A percentile compares a stretch with the other conserved stretches of the same genome.
These are phyloP conservation scores for Teunomyces panamensis DNA, from an alignment of 805 yeast genomes.

Conservation along the genomic window DNA sequence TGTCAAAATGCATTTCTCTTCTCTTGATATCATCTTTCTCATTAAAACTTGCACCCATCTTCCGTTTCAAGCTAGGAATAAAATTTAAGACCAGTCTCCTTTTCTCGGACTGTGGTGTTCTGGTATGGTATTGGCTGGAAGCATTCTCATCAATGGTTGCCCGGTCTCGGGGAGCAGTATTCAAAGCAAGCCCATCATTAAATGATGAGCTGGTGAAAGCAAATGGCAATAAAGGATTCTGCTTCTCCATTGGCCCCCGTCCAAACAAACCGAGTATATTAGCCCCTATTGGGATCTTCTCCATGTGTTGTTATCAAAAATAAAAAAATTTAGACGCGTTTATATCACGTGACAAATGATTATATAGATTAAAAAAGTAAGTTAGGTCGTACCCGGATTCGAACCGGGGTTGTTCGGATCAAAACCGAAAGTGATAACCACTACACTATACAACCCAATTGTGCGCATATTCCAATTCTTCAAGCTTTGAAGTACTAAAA, in stretches of 20 bases:
- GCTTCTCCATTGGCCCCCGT: constrained; percentile 19
- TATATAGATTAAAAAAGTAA: not conserved
- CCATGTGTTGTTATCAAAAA: not conserved
- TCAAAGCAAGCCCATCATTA: constrained; percentile 29
- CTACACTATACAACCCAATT: constrained; percentile 59
- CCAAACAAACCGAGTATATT: not conserved
- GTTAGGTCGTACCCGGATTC: constrained; percentile 79
- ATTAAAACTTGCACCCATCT: constrained; percentile 43
- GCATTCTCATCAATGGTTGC: constrained; percentile 43
- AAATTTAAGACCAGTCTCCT: constrained; percentile 18
- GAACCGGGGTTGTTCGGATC: constrained; percentile 83
- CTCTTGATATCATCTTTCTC: constrained; percentile 41
- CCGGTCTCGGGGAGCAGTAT: constrained; percentile 40
- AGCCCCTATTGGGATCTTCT: not conserved
- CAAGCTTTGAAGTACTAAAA: too few species aligned
- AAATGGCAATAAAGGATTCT: constrained; percentile 47
- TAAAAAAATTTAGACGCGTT: not conserved
- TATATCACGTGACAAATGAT: not conserved
- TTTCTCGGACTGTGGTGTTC: constrained; percentile 15
- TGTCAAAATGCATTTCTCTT: constrained; percentile 21
- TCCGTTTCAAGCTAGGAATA: constrained; percentile 36
- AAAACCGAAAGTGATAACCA: constrained; percentile 80
- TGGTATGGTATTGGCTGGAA: constrained; percentile 42
- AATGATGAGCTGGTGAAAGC: constrained; percentile 39
- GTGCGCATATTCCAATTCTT: not conserved